A percentile compares a stretch with the other conserved stretches of the same genome.
phyloP scores from a whole-genome alignment of 192 early-diverging fungal species.

The Podila epicladia region DNA sequence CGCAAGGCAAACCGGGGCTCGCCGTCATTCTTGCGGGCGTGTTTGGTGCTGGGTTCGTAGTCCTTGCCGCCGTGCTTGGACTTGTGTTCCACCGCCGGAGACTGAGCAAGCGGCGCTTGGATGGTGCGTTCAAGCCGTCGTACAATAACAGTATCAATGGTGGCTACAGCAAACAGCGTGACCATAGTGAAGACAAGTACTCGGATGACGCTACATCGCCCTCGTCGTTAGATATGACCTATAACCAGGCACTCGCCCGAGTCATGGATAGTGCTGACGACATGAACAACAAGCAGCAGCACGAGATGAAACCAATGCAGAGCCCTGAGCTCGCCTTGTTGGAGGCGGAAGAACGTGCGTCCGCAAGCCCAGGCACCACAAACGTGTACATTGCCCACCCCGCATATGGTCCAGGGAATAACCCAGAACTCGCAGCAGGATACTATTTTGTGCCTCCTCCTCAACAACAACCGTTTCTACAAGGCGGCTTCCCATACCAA shows the following conservation, averaged over 20 bases:
- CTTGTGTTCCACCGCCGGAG: neutral
- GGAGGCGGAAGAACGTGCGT: neutral
- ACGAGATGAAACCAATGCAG: neutral
- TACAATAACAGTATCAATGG: neutral
- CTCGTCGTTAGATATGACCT: no score
- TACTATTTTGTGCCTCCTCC: no score
- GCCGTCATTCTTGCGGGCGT: neutral
- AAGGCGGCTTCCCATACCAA: no score
- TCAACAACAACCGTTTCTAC: no score
- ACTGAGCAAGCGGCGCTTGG: neutral
- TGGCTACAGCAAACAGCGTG: neutral
- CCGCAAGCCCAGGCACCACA: neutral
- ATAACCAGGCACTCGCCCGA: no score
- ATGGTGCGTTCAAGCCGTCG: neutral
- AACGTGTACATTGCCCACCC: neutral
- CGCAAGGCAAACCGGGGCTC: neutral
- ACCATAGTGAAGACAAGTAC: no score
- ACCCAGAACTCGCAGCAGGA: no score
- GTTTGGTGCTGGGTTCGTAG: neutral
- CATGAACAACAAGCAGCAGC: neutral
- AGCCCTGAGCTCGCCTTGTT: neutral
- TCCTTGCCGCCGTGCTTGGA: neutral
- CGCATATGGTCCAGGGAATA: no score
- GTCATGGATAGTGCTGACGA: no score
- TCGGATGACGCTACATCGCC: no score